Evolutionary conservation across 2,329 filamentous ascomycete genomes (phyloP), one percentile per base, ranked within the genome.

Genomic region (Leptographium galeiforme): DNA sequence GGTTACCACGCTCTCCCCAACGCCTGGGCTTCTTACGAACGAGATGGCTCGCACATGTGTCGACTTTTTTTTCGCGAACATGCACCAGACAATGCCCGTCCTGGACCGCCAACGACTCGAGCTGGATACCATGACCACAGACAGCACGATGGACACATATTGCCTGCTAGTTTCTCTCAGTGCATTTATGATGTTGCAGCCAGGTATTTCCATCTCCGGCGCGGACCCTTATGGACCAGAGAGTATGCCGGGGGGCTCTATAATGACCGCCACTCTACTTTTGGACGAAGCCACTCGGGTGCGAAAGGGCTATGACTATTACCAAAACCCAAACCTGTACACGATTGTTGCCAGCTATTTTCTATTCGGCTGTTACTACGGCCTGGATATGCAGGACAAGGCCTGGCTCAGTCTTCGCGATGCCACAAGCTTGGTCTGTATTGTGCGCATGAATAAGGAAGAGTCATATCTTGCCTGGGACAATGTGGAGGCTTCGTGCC

Each of bases 341-440:
- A 76, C 71, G 46, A 65, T 87, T 13, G 79, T 82, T 55, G 88
- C 84, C n/a, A 89, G 84, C 52, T 89, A 87, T 66, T 89, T 91
- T 64, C 65, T 91, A 32, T 89, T 87, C 61, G 84, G 79, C 40
- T 84, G 82, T 55, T 80, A 84, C 64, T 84, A 85, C 56, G 83
- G 80, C 40, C 70, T 87, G 48, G 84, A 89, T 57, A 74, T 82
- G 64, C 84, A 89, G 64, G 81, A 85, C 57, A 82, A 82, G 64
- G 86, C 85, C 1, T 91, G 87, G 86, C 89, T 82, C 63, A 81
- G 88, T 63, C 71, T 91, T 11, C 81, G 86, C 32, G 87, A 93
- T 66, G 84, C 85, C 7, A 84, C 81, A 2, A 89, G 86, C 7
- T 72, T 91, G 66, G 74, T 77, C 33, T 75, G 81, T 60, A 76